Percentiles rank a stretch among this genome's conserved stretches.
These are phyloP conservation scores for Areca catechu DNA, from an alignment of 176 grass and related monocot genomes.

Conservation along the genomic window DNA sequence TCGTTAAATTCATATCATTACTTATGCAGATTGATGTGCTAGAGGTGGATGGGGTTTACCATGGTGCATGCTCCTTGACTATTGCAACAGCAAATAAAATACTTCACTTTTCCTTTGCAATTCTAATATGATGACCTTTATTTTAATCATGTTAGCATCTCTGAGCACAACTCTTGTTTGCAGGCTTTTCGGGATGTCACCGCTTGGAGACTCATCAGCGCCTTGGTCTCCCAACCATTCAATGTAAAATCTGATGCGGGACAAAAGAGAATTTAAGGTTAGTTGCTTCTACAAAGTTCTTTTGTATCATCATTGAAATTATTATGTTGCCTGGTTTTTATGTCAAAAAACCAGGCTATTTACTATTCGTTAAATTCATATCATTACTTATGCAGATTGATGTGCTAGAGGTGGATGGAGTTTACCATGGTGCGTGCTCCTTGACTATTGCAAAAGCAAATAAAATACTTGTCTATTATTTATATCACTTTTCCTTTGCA, in stretches of 20 bases:
- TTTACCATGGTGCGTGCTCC: constrained; percentile 59
- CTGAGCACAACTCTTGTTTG: constrained; percentile 6
- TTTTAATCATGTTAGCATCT: too few species aligned
- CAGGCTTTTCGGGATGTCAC: constrained; percentile 95
- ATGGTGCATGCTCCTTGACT: constrained; percentile 33
- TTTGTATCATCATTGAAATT: background rate
- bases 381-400: too few species aligned
- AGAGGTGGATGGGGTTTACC: constrained; percentile 79
- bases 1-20: background rate
- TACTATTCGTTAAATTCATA: too few species aligned
- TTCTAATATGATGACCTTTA: too few species aligned
- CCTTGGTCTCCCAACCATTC: constrained; percentile 76
- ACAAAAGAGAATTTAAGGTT: constrained; percentile 93
- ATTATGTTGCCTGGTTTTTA: background rate
- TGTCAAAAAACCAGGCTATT: constrained; percentile 4
- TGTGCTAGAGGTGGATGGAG: constrained; percentile 80
- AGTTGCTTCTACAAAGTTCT: background rate
- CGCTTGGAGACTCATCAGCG: constrained; percentile 86
- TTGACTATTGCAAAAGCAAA: background rate
- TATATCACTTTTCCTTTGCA: too few species aligned
- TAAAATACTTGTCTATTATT: too few species aligned
- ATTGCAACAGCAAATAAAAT: too few species aligned
- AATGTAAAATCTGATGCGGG: constrained; percentile 72
- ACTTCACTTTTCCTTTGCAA: too few species aligned
- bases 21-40: constrained; percentile 84